phyloP scores from a whole-genome alignment of 148 eudicot species.

The Amaranthus hypochondriacus region DNA sequence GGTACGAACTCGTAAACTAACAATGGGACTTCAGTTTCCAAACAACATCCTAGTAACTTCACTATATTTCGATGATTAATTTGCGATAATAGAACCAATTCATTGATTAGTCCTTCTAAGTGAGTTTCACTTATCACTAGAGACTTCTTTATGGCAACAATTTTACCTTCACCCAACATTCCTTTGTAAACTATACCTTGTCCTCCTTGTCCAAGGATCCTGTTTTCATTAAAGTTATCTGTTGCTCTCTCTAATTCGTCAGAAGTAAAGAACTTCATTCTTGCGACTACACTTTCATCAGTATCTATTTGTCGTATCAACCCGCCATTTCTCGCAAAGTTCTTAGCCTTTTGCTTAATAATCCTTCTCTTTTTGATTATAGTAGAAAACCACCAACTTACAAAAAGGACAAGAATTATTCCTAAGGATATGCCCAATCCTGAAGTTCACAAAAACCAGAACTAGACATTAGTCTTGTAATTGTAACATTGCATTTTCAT shows the following conservation, averaged over 20 bases:
- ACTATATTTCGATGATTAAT: slow-evolving; percentile 37
- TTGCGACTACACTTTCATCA: slow-evolving; percentile 23
- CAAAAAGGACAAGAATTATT: slow-evolving; percentile 12
- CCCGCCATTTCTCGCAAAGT: slow-evolving; percentile 35
- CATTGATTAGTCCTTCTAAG: slow-evolving; percentile 30
- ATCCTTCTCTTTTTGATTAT: slow-evolving; percentile 14
- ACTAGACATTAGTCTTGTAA: too few species aligned
- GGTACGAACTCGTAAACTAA: slow-evolving; percentile 28
- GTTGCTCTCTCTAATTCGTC: slow-evolving; percentile 31
- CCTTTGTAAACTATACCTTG: slow-evolving; percentile 20
- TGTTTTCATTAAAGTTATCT: slow-evolving; percentile 25
- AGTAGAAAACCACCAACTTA: slow-evolving; percentile 11
- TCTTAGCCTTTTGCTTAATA: slow-evolving; percentile 13
- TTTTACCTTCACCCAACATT: slow-evolving; percentile 29
- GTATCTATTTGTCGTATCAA: slow-evolving; percentile 28
- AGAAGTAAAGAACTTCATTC: slow-evolving; percentile 22
- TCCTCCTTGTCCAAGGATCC: slow-evolving; percentile 36
- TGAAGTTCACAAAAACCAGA: background rate
- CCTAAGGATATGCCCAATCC: slow-evolving; percentile 27
- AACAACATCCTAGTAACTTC: slow-evolving; percentile 24
- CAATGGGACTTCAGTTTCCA: too few species aligned
- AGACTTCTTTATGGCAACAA: slow-evolving; percentile 36
- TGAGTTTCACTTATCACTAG: slow-evolving; percentile 21
- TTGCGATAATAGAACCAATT: slow-evolving; percentile 34
- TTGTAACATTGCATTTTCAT: too few species aligned